Base-by-base conservation (phyloP, 768 basidiomycete genomes). In the Psilocybe subaeruginosa region DNA sequence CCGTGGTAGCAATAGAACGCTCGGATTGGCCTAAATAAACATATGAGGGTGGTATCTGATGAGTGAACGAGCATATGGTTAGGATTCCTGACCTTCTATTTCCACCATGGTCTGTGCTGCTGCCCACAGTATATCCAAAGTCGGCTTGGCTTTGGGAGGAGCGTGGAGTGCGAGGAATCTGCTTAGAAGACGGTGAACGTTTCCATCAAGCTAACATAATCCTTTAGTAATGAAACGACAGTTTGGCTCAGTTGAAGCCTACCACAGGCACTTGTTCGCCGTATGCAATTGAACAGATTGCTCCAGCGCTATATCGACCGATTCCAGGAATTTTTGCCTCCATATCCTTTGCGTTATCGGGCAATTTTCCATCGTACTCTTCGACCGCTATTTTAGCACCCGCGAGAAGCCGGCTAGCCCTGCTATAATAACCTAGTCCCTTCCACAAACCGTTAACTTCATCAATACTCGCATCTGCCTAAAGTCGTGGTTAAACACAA, bases 391-490 rank as follows among this genome's bases (percentile, higher is more conserved):
- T 93, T 72, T 93, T 84, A 0, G 96, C 93, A n/a, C 91, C 95
- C 4, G 80, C 79, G 5, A 97, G 83, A 23, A 99, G 78, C 19
- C 93, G 86, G 49, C 90, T 85, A 16, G 93, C 94, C 46, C 93
- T 86, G 43, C 90, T 91, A 73, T 96, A 96, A 74, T 95, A 96
- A 6, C 95, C 94, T 2, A 96, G 79, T 16, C 94, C 95, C 71
- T 93, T 93, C 96, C 96, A 99, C 8, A 93, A 76, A 1, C 85
- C 76, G 71, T 98, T 96, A 60, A 97, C 93, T 19, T 90, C 85
- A 67, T 98, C 93, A 62, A 93, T 84, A 62, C 86, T 83, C 16
- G 91, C 85, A 45, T 74, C 72, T 8, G 93, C 91, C 86, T 88
- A 63, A 59, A 60, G 63, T 35, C 47, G 41, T 54, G 58, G 64